These are phyloP conservation scores for Paspalum notatum DNA, from an alignment of 176 grass and related monocot species.

Conservation along the genomic window DNA sequence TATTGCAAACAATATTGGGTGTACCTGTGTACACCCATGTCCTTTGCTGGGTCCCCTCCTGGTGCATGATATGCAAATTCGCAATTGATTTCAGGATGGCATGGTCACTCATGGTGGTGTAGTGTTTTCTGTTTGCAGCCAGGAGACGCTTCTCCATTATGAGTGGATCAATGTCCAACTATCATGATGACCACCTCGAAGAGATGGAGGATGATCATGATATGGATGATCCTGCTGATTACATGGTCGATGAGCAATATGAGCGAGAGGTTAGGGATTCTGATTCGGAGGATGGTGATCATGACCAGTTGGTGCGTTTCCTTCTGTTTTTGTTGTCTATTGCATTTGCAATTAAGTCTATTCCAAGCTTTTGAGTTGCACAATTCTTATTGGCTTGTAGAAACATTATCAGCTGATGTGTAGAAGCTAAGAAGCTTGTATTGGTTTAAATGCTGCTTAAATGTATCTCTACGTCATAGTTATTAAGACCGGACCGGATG, in stretches of 20 bases:
- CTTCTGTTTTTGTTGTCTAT: background rate
- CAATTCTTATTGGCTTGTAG: slow-evolving; percentile 16
- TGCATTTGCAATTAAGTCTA: slow-evolving; percentile 10
- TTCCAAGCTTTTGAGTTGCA: background rate
- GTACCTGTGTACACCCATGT: too few relatives aligned
- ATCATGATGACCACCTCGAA: slow-evolving; percentile 67
- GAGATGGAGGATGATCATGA: slow-evolving; percentile 92
- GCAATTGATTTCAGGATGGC: background rate
- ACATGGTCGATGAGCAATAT: slow-evolving; percentile 68
- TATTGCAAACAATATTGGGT: too few relatives aligned
- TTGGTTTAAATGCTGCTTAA: background rate
- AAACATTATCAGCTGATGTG: background rate
- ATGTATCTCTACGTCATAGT: background rate
- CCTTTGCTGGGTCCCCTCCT: background rate
- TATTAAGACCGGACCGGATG: too few relatives aligned
- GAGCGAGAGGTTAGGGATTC: slow-evolving; percentile 62
- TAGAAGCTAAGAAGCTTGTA: background rate
- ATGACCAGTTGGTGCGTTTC: slow-evolving; percentile 52
- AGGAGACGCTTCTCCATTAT: slow-evolving; percentile 10
- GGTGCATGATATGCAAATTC: background rate
- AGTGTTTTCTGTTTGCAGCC: slow-evolving; percentile 43
- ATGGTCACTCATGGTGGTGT: slow-evolving; percentile 15
- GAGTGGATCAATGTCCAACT: slow-evolving; percentile 58
- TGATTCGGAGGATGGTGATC: slow-evolving; percentile 83
- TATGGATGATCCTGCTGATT: slow-evolving; percentile 64